Evolutionary conservation across 352 stramenopile genomes (phyloP).

Genomic region (Halophytophthora batemanensis): DNA sequence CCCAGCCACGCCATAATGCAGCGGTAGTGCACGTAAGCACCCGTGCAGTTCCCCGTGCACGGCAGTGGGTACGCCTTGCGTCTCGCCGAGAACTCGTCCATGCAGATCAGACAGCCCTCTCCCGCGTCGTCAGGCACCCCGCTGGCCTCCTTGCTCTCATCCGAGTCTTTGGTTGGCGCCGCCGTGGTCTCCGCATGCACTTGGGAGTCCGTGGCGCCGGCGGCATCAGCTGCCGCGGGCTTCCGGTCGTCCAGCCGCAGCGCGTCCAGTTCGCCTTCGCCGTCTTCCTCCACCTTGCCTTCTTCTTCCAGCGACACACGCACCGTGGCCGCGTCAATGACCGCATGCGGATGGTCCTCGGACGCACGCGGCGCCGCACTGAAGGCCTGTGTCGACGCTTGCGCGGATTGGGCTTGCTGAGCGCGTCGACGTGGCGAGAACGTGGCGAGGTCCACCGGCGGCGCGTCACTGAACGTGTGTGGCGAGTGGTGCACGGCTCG

Average conservation of each 20-base stretch:
- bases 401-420: slow-evolving; percentile 14
- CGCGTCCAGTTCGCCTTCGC: slow-evolving; percentile 23
- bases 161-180: slow-evolving; percentile 20
- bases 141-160: slow-evolving; percentile 22
- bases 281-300: slow-evolving; percentile 26
- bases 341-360: slow-evolving; percentile 7
- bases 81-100: slow-evolving; percentile 86
- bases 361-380: too few species aligned
- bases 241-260: slow-evolving; percentile 14
- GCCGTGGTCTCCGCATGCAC: slow-evolving; percentile 22
- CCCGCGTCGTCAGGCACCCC: slow-evolving; percentile 22
- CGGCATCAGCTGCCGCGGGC: slow-evolving; percentile 9
- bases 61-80: slow-evolving; percentile 84
- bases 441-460: slow-evolving; percentile 31
- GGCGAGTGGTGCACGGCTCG: slow-evolving; percentile 65
- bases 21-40: slow-evolving; percentile 80
- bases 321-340: slow-evolving; percentile 6
- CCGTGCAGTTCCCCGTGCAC: slow-evolving; percentile 73
- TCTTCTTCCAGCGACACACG: slow-evolving; percentile 32
- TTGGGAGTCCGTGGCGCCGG: slow-evolving; percentile 8
- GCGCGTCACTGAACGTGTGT: slow-evolving; percentile 37
- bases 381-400: neutral
- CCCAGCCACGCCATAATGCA: slow-evolving; percentile 89
- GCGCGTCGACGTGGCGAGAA: slow-evolving; percentile 63
- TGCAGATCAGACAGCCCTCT: slow-evolving; percentile 83